Evolutionary conservation across 1,284 basidiomycete genomes (phyloP), one percentile per base, ranked within the genome.

Genomic region (Puccinia triticina): DNA sequence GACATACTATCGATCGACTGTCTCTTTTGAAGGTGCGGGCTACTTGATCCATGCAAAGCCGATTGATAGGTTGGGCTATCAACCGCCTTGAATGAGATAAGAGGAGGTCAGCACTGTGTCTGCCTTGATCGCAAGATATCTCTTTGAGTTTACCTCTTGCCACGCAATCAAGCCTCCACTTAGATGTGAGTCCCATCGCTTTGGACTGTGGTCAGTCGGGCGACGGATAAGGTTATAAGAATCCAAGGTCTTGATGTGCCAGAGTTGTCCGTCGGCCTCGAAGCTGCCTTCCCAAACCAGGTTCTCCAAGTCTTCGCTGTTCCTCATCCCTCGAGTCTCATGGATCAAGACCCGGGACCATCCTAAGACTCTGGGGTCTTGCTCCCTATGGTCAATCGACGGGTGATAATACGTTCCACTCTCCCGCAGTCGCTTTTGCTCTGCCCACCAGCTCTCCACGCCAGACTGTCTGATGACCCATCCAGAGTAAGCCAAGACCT

Each of bases 1-100:
- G 83, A 55, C 84, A 66, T 77, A 84, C 85, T 59, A 84, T 84
- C 32, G 23, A 73, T 29, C 83, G 83, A 50, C 89, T 90, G 11
- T 89, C 89, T 37, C 91, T 89, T 88, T 92, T 91, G 84, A 82
- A 82, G 21, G 59, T 64, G 53, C 8, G 46, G 40, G 37, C 57
- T 69, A n/a, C 87, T 89, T 43, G n/a, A n/a, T n/a, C 12, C 40
- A 43, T 43, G 40, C 12, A 12, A 43, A 43, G 40, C 40, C 12
- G 40, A 83, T 84, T 91, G 91, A 91, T 91, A 79, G 84, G 89
- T 88, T 67, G 84, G 83, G 12, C 83, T 83, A 16, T 92, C 29
- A 34, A 37, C 61, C 34, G 32, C 3, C 61, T 64, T 29, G 61
- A 64, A 64, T 18, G 23, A 12, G 18, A 18, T 34, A 29, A 21